phyloP scores from a whole-genome alignment of 352 stramenopile genomes.

The Pythium biforme region DNA sequence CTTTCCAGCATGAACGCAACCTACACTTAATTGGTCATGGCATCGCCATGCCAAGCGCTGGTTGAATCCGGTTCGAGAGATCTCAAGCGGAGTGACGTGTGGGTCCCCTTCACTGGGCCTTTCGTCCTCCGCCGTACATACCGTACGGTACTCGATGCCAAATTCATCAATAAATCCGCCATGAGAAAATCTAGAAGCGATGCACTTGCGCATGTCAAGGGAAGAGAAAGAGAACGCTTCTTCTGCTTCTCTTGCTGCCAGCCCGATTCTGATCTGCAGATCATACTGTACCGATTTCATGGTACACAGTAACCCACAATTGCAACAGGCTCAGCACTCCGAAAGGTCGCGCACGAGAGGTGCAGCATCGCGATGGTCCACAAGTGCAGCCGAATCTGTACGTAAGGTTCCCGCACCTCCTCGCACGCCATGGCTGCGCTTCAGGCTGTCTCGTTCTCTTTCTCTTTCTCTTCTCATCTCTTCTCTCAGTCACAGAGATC shows the following conservation, averaged over 20 bases:
- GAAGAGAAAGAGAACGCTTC: not conserved
- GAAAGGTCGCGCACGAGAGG: not conserved
- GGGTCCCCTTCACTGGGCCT: not conserved
- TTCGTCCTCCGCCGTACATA: not conserved
- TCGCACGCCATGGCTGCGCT: not conserved
- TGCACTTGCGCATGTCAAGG: slow-evolving; percentile 1
- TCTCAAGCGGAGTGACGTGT: slow-evolving; percentile 1
- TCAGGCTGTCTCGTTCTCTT: not conserved
- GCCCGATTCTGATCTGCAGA: not conserved
- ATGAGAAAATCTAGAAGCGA: slow-evolving; percentile 13
- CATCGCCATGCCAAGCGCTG: not conserved
- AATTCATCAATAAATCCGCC: slow-evolving; percentile 19
- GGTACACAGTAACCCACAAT: not conserved
- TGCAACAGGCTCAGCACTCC: not conserved
- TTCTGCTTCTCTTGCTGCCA: not conserved
- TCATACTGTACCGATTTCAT: not conserved
- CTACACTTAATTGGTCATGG: not conserved
- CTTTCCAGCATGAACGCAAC: not conserved
- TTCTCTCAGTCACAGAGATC: not conserved
- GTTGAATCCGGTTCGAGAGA: slow-evolving; percentile 2
- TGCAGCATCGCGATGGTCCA: not conserved
- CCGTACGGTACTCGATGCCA: not conserved
- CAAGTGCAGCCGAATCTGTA: not conserved
- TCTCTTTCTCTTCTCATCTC: slow-evolving; percentile 4
- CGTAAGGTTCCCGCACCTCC: not conserved